A percentile compares a stretch with the other conserved stretches of the same genome.
phyloP scores from a whole-genome alignment of 139 green algal species.

The Chlamydomonas sp. region DNA sequence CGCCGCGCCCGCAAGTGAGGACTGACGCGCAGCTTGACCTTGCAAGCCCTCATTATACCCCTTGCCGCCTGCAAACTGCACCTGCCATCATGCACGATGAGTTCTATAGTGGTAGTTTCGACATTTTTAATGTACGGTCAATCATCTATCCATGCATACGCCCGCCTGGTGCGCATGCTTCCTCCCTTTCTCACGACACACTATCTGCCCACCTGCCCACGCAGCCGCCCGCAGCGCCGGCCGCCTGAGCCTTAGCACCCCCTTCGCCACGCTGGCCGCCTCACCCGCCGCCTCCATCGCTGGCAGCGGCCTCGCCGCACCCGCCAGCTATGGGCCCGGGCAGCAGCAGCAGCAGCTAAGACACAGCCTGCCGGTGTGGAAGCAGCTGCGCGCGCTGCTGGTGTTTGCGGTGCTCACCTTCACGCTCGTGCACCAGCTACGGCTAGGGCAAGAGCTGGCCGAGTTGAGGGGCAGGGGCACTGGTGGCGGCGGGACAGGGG shows the following conservation, averaged over 20 bases:
- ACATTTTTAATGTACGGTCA: no score
- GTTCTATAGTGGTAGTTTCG: no score
- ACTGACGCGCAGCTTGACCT: no score
- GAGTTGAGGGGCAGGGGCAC: background rate
- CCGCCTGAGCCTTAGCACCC: background rate
- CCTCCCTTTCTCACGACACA: no score
- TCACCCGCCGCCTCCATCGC: constrained; percentile 1
- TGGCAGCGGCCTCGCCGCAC: background rate
- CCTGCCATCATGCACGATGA: no score
- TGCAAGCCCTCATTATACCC: no score
- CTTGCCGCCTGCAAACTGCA: no score
- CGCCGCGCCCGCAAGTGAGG: no score
- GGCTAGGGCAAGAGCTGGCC: background rate
- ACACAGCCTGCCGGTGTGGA: background rate
- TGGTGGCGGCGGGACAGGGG: background rate
- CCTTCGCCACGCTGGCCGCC: background rate
- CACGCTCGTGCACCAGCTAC: constrained; percentile 15
- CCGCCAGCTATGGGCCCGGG: background rate
- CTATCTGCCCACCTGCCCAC: no score
- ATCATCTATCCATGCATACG: no score
- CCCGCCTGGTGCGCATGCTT: no score
- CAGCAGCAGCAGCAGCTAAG: background rate
- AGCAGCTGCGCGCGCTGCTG: constrained; percentile 13
- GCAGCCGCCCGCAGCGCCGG: no score
- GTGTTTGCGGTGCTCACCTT: constrained; percentile 17